Conservation (phyloP, 345 rosid genomes). For the Zanthoxylum bungeanum region DNA sequence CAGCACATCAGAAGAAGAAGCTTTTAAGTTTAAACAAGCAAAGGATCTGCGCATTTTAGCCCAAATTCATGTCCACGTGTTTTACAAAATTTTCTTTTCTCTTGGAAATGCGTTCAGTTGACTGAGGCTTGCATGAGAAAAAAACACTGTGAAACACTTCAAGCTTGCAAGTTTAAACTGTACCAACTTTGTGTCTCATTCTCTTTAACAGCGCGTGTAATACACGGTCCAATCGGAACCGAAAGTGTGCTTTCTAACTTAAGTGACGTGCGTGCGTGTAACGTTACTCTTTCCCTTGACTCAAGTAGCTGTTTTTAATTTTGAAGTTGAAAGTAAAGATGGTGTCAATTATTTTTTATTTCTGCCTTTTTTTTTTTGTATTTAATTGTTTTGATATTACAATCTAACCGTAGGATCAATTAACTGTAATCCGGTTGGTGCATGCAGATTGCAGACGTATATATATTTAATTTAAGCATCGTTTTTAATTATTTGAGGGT, state of each 20-base stretch:
- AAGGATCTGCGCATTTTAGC: constrained; percentile 17
- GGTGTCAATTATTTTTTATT: neutral
- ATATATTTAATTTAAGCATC: neutral
- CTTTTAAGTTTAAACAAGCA: constrained; percentile 1
- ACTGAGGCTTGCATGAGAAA: too few relatives aligned
- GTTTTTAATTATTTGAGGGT: neutral
- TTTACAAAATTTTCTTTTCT: neutral
- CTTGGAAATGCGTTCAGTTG: neutral
- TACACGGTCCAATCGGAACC: neutral
- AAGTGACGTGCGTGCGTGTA: too few relatives aligned
- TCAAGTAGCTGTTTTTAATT: constrained; percentile 24
- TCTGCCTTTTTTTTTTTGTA: neutral
- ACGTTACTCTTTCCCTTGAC: neutral
- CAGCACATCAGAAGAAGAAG: neutral
- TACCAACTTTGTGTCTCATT: neutral
- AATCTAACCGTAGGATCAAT: neutral
- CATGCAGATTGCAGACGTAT: neutral
- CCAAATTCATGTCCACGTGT: neutral
- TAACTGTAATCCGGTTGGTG: neutral
- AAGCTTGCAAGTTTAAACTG: neutral
- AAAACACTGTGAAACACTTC: neutral
- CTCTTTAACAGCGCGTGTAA: neutral
- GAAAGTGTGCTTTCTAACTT: too few relatives aligned
- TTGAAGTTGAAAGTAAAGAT: constrained; percentile 1
- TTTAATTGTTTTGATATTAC: neutral